Conservation (phyloP, 129 eudicot species). For the Lactuca saligna region DNA sequence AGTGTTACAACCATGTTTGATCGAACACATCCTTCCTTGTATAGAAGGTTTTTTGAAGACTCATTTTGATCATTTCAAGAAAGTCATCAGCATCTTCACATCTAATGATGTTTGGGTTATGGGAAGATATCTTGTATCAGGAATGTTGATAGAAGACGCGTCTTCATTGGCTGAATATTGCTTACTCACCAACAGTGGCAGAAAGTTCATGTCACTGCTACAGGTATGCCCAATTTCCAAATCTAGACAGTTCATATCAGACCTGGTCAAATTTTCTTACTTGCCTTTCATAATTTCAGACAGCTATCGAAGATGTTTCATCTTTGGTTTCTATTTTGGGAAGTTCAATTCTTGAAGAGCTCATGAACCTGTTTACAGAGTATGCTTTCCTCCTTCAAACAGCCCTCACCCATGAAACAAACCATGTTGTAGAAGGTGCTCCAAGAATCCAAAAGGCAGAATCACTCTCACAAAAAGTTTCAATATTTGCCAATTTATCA, state of each 20-base stretch:
- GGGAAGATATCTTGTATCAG: slow-evolving; percentile 58
- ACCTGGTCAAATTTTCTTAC: slow-evolving; percentile 5
- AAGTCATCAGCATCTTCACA: slow-evolving; percentile 52
- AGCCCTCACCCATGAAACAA: slow-evolving; percentile 41
- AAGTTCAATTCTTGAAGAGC: slow-evolving; percentile 50
- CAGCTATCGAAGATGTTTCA: slow-evolving; percentile 43
- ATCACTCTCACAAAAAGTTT: slow-evolving; percentile 49
- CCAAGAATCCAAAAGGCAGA: slow-evolving; percentile 42
- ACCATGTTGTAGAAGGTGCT: slow-evolving; percentile 29
- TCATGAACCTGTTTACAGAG: slow-evolving; percentile 48
- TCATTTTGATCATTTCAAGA: slow-evolving; percentile 57
- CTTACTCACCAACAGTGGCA: slow-evolving; percentile 70
- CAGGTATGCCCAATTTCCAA: slow-evolving; percentile 47
- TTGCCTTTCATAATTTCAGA: slow-evolving; percentile 27
- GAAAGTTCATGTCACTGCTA: slow-evolving; percentile 63
- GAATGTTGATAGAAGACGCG: slow-evolving; percentile 43
- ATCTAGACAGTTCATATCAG: not conserved
- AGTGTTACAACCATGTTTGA: slow-evolving; percentile 44
- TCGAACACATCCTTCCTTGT: slow-evolving; percentile 52
- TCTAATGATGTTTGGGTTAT: slow-evolving; percentile 66
- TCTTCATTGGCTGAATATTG: slow-evolving; percentile 44
- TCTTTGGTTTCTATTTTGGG: slow-evolving; percentile 51
- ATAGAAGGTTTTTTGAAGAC: slow-evolving; percentile 42
- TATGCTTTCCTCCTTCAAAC: slow-evolving; percentile 56
- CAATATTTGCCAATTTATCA: slow-evolving; percentile 53